Evolutionary conservation across 495 filamentous ascomycete genomes (phyloP).

Genomic region (Margaritispora aquatica): DNA sequence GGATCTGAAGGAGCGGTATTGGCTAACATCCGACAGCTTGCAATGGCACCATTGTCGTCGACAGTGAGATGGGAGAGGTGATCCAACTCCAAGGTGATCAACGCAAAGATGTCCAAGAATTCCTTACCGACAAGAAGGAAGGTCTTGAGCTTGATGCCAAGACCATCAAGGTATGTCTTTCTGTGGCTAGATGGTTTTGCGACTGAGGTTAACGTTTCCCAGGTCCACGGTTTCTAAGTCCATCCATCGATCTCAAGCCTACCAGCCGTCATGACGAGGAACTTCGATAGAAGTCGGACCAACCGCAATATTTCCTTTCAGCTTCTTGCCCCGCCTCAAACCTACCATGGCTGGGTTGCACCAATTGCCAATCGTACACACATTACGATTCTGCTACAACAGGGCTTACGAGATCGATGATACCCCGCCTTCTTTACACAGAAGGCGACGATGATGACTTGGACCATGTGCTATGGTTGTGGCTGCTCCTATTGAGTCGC

Average conservation of each 20-base stretch:
- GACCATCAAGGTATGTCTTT: slow-evolving; percentile 78
- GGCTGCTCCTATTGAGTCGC: slow-evolving; percentile 18
- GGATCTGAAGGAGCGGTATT: not conserved
- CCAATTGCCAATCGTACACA: slow-evolving; percentile 27
- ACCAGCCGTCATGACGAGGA: slow-evolving; percentile 23
- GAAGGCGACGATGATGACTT: slow-evolving; percentile 21
- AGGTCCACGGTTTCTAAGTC: slow-evolving; percentile 76
- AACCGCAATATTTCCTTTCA: slow-evolving; percentile 15
- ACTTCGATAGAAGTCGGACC: slow-evolving; percentile 23
- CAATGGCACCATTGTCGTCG: slow-evolving; percentile 99
- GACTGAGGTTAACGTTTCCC: not conserved
- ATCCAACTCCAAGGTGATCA: slow-evolving; percentile 99
- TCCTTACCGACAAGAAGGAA: slow-evolving; percentile 90
- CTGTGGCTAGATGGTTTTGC: not conserved
- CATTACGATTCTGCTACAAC: slow-evolving; percentile 26
- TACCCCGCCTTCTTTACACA: slow-evolving; percentile 28
- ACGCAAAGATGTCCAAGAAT: slow-evolving; percentile 96
- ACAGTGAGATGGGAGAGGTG: slow-evolving; percentile 98
- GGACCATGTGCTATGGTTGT: slow-evolving; percentile 11
- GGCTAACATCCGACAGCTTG: slow-evolving; percentile 56
- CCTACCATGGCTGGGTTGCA: slow-evolving; percentile 21
- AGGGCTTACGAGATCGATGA: slow-evolving; percentile 27
- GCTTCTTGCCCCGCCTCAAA: slow-evolving; percentile 24
- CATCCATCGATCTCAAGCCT: slow-evolving; percentile 28
- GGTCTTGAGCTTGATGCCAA: slow-evolving; percentile 88